Conservation (phyloP, 306 rosid genomes). For the Hippophae rhamnoides region DNA sequence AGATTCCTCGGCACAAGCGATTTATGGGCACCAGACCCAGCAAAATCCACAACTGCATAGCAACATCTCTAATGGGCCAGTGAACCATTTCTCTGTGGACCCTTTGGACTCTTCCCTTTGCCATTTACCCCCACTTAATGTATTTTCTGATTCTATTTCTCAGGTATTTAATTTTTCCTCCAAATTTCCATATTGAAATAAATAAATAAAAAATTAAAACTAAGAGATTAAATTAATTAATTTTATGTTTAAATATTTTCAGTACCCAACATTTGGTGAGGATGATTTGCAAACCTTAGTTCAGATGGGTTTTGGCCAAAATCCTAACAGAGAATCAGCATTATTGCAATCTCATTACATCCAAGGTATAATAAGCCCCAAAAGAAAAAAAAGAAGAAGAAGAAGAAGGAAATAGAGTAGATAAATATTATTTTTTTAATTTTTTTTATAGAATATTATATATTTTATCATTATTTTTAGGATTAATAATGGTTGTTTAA, state of each 20-base stretch:
- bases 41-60: slow-evolving; percentile 43
- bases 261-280: slow-evolving; percentile 66
- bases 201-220: background rate
- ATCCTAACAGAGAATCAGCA: slow-evolving; percentile 36
- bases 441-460: background rate
- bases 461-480: slow-evolving; percentile 16
- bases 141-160: slow-evolving; percentile 27
- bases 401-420: background rate
- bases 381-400: too few relatives aligned
- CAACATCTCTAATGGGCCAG: slow-evolving; percentile 40
- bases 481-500: slow-evolving; percentile 9
- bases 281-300: slow-evolving; percentile 80
- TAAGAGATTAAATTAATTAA: background rate
- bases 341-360: slow-evolving; percentile 39
- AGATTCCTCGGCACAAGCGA: slow-evolving; percentile 66
- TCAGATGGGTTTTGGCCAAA: slow-evolving; percentile 81
- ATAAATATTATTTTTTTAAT: too few relatives aligned
- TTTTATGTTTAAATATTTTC: slow-evolving; percentile 3
- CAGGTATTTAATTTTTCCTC: slow-evolving; percentile 35
- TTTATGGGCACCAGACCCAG: slow-evolving; percentile 51
- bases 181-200: background rate
- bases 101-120: slow-evolving; percentile 44
- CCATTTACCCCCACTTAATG: slow-evolving; percentile 46
- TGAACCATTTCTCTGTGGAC: slow-evolving; percentile 44
- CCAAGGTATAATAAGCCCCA: slow-evolving; percentile 45